These are phyloP conservation scores for Chrysanthemum lavandulifolium DNA, from an alignment of 129 eudicot species.

Conservation along the genomic window DNA sequence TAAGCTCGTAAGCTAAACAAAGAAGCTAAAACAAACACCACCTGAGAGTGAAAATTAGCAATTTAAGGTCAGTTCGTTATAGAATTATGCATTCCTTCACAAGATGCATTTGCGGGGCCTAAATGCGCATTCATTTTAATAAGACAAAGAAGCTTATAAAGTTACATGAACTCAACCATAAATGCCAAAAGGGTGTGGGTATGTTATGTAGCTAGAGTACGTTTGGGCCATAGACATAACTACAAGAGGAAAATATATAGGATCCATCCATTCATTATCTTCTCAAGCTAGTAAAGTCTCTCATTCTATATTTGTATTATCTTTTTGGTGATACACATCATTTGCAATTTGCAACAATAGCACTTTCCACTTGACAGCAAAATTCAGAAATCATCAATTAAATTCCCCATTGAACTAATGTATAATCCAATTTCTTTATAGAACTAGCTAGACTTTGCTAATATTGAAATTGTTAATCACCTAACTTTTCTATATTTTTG, in stretches of 20 bases:
- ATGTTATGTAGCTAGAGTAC: background rate
- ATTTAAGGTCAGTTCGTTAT: background rate
- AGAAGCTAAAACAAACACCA: background rate
- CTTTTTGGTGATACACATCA: conserved; percentile 1
- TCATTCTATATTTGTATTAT: background rate
- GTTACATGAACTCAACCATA: conserved; percentile 12
- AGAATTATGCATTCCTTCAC: background rate
- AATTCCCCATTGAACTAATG: background rate
- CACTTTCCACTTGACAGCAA: background rate
- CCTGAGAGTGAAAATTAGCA: too few relatives aligned
- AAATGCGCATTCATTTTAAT: background rate
- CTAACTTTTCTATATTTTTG: background rate
- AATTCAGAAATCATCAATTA: background rate
- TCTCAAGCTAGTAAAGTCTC: background rate
- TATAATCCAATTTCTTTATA: background rate
- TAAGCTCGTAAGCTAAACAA: too few relatives aligned
- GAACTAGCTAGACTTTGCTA: conserved; percentile 3
- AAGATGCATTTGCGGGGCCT: background rate
- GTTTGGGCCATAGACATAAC: conserved; percentile 16
- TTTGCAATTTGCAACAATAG: background rate
- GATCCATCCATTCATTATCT: conserved; percentile 29
- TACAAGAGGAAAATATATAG: background rate
- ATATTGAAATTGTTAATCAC: background rate
- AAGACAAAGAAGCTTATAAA: conserved; percentile 9
- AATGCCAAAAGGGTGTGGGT: background rate